phyloP scores from a whole-genome alignment of 805 yeast genomes.

The Wickerhamiella siamensis region DNA sequence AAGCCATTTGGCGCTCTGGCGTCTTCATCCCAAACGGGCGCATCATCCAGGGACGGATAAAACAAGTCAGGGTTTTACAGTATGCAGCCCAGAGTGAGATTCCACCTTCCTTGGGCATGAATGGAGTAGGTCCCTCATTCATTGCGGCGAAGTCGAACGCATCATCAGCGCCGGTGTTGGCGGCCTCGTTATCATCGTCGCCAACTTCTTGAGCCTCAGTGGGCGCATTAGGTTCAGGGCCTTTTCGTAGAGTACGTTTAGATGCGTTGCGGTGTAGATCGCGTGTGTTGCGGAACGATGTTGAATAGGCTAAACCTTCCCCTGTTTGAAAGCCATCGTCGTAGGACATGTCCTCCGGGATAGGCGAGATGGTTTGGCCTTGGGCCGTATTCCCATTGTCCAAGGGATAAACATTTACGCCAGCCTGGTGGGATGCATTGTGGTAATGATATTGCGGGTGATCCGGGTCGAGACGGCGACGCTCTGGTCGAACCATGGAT shows the following conservation, averaged over 20 bases:
- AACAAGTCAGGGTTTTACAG: slow-evolving; percentile 69
- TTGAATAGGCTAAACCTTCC: slow-evolving; percentile 2
- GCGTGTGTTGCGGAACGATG: slow-evolving; percentile 1
- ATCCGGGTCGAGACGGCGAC: slow-evolving; percentile 48
- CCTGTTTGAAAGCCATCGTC: slow-evolving; percentile 3
- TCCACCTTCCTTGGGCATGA: slow-evolving; percentile 13
- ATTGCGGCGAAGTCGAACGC: slow-evolving; percentile 4
- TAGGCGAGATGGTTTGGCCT: slow-evolving; percentile 5
- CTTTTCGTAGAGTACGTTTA: not conserved
- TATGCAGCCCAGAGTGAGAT: slow-evolving; percentile 61
- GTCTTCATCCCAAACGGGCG: slow-evolving; percentile 62
- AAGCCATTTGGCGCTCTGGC: slow-evolving; percentile 77
- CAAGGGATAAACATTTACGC: slow-evolving; percentile 50
- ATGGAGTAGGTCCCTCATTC: slow-evolving; percentile 6
- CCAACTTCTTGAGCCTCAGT: not conserved
- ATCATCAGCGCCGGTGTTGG: slow-evolving; percentile 10
- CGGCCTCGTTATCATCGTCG: slow-evolving; percentile 7
- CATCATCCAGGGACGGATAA: slow-evolving; percentile 76
- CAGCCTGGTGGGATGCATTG: slow-evolving; percentile 52
- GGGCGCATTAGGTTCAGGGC: slow-evolving; percentile 1
- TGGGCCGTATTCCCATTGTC: slow-evolving; percentile 55
- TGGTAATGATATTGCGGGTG: slow-evolving; percentile 70
- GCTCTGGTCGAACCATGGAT: slow-evolving; percentile 74
- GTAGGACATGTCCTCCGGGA: not conserved
- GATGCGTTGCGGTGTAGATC: not conserved